Evolutionary conservation across 2,329 filamentous ascomycete genomes (phyloP).

Genomic region (Epichloe scottii): DNA sequence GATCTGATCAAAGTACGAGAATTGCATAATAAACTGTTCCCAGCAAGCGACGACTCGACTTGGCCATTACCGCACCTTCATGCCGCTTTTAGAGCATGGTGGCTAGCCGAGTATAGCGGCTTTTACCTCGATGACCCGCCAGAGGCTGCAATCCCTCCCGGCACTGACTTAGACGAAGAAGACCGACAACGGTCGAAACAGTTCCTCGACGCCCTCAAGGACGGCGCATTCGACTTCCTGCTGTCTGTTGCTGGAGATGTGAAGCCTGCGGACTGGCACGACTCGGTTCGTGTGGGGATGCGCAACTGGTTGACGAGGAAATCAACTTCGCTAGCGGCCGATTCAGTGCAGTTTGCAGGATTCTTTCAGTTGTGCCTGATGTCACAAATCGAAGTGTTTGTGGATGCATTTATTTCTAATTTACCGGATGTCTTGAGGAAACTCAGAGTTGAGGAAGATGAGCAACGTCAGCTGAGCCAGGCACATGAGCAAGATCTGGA

Average conservation of each 20-base stretch:
- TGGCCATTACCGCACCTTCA: constrained; percentile 69
- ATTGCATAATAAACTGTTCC: constrained; percentile 56
- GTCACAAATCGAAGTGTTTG: constrained; percentile 73
- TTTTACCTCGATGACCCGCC: constrained; percentile 68
- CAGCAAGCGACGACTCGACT: constrained; percentile 49
- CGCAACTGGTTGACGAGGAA: constrained; percentile 75
- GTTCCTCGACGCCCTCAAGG: constrained; percentile 67
- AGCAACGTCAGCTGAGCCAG: constrained; percentile 60
- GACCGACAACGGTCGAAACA: constrained; percentile 57
- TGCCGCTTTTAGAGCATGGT: constrained; percentile 68
- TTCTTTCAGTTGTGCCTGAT: constrained; percentile 64
- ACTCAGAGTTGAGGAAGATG: constrained; percentile 79
- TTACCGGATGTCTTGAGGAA: constrained; percentile 84
- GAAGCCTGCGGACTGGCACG: constrained; percentile 71
- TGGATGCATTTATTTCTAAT: constrained; percentile 88
- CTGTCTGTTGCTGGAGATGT: constrained; percentile 74
- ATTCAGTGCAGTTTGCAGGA: constrained; percentile 55
- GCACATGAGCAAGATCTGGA: constrained; percentile 56
- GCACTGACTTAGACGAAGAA: constrained; percentile 55
- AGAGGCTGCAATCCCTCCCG: constrained; percentile 40
- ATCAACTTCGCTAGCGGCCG: constrained; percentile 53
- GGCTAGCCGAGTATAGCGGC: constrained; percentile 87
- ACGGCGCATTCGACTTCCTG: constrained; percentile 87
- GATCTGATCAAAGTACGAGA: constrained; percentile 56
- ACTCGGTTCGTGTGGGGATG: constrained; percentile 72